These are phyloP conservation scores for Cucurbita pepo DNA, from an alignment of 306 rosid genomes.

Conservation along the genomic window DNA sequence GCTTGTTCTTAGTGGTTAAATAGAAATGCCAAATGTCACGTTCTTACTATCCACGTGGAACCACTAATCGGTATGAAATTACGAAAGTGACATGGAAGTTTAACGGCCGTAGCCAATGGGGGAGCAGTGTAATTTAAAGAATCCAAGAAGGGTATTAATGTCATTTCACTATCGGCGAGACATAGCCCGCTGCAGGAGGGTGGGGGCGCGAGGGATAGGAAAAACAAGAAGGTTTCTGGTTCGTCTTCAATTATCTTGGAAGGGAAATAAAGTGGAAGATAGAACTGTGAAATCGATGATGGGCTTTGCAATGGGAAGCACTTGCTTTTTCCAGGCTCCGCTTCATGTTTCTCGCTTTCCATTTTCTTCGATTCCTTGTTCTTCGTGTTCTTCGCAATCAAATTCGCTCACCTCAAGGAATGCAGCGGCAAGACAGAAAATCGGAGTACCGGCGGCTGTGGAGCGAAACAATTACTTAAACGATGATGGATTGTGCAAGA, in stretches of 20 bases:
- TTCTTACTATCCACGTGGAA: neutral
- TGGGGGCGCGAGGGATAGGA: neutral
- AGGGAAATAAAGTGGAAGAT: neutral
- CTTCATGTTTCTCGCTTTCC: constrained; percentile 10
- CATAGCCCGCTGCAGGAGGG: neutral
- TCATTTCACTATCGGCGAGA: neutral
- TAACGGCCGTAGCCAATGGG: no score
- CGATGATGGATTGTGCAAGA: constrained; percentile 13
- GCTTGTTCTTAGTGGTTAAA: constrained; percentile 11
- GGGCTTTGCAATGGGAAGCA: constrained; percentile 30
- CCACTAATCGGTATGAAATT: neutral
- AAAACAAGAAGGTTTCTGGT: neutral
- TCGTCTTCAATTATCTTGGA: neutral
- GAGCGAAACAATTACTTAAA: constrained; percentile 14
- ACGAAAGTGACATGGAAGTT: constrained; percentile 1
- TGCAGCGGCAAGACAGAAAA: constrained; percentile 20
- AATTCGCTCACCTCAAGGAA: constrained; percentile 1
- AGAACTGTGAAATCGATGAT: neutral
- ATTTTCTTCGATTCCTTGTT: constrained; percentile 8
- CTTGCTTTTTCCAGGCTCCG: constrained; percentile 32
- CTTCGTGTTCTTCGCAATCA: neutral
- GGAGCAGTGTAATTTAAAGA: neutral
- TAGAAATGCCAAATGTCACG: neutral
- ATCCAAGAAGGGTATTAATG: neutral
- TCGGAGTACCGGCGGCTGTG: constrained; percentile 17